Conservation (phyloP, 225 moss, liverwort and hornwort genomes). For the Straminergon stramineum region DNA sequence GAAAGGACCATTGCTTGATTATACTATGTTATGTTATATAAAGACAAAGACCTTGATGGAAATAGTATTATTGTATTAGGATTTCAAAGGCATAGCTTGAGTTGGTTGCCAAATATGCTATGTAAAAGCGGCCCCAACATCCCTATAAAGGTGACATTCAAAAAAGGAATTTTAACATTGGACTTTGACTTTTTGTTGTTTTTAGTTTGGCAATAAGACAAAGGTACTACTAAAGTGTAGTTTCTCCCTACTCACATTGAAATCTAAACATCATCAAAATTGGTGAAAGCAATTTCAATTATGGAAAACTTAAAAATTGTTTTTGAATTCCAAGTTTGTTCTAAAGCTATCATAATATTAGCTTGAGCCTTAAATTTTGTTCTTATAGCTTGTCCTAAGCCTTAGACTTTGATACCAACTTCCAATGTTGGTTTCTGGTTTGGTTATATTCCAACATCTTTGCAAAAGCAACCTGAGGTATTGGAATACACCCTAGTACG, state of each 20-base stretch:
- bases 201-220: background rate
- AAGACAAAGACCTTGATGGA: background rate
- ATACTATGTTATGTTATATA: background rate
- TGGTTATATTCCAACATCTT: background rate
- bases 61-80: background rate
- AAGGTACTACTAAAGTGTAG: background rate
- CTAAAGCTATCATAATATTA: too few relatives aligned
- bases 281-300: background rate
- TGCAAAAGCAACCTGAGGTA: background rate
- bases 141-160: background rate
- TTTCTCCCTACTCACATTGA: background rate
- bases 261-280: background rate
- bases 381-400: background rate
- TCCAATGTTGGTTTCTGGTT: background rate
- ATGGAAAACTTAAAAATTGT: background rate
- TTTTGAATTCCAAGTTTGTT: rapidly evolving
- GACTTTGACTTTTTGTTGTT: background rate
- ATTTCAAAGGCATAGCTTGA: background rate
- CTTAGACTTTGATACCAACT: background rate
- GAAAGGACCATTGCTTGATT: background rate
- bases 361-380: background rate
- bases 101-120: rapidly evolving
- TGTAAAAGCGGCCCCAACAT: background rate
- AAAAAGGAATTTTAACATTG: background rate
- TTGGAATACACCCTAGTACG: background rate